A percentile compares a stretch with the other conserved stretches of the same genome.
Evolutionary conservation across 2,329 filamentous ascomycete species (phyloP).

Genomic region (Westerdykella sp.): DNA sequence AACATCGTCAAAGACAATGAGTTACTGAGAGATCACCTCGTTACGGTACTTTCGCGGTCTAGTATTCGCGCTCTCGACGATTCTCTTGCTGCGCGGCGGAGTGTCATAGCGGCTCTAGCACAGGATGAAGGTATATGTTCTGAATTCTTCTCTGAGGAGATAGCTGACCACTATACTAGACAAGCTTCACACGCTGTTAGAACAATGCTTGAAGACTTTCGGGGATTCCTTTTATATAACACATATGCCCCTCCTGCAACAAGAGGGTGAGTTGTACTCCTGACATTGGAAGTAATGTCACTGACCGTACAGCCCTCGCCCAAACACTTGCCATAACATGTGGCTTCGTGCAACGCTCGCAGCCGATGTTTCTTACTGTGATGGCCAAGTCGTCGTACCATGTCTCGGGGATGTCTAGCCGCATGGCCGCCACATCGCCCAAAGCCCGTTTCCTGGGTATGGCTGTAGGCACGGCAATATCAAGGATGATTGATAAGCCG

Average conservation of each 20-base stretch:
- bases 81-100: conserved; percentile 26
- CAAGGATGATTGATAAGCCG: conserved; percentile 57
- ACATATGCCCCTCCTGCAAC: conserved; percentile 75
- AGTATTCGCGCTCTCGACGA: conserved; percentile 22
- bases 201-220: conserved; percentile 67
- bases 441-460: conserved; percentile 80
- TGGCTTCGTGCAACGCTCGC: conserved; percentile 64
- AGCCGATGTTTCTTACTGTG: conserved; percentile 60
- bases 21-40: conserved; percentile 24
- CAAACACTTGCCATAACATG: conserved; percentile 72
- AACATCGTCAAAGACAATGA: conserved; percentile 24
- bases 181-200: conserved; percentile 53
- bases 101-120: conserved; percentile 39
- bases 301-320: conserved; percentile 57
- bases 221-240: conserved; percentile 82
- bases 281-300: conserved; percentile 8
- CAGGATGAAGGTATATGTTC: conserved; percentile 35
- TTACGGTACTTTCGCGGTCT: conserved; percentile 38
- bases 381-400: conserved; percentile 68
- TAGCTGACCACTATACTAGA: conserved; percentile 11
- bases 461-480: conserved; percentile 70
- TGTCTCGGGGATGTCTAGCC: conserved; percentile 74
- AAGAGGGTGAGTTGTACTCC: conserved; percentile 61
- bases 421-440: conserved; percentile 68
- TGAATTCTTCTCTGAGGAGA: not conserved